These are phyloP conservation scores for Notholithocarpus densiflorus DNA, from an alignment of 306 rosid genomes.

Conservation along the genomic window DNA sequence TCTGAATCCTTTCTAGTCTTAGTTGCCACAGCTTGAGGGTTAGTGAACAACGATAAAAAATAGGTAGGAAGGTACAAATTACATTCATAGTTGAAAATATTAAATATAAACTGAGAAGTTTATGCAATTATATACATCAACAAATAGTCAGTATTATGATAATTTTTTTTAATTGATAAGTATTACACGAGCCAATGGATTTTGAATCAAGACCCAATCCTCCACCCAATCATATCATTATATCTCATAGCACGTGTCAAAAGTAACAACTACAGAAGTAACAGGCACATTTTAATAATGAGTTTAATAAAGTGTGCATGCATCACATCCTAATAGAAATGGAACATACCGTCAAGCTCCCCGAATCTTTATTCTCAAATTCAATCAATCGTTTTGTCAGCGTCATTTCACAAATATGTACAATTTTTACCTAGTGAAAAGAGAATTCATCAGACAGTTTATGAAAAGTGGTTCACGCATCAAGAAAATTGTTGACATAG, in stretches of 20 bases:
- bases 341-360: conserved; percentile 77
- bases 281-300: background rate
- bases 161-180: no score
- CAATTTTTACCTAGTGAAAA: conserved; percentile 59
- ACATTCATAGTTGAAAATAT: no score
- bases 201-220: no score
- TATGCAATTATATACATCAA: no score
- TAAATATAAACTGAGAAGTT: no score
- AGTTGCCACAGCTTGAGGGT: no score
- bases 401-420: conserved; percentile 88
- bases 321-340: background rate
- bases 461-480: background rate
- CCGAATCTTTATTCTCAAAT: conserved; percentile 85
- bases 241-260: background rate
- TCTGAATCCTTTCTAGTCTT: no score
- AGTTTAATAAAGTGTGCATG: background rate
- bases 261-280: background rate
- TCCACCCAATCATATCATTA: background rate
- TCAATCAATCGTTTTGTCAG: conserved; percentile 82
- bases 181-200: no score
- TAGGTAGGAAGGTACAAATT: no score
- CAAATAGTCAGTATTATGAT: no score
- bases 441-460: background rate
- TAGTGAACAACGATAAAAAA: no score
- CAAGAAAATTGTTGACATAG: background rate